Percentiles rank a stretch among this genome's conserved stretches.
phyloP scores from a whole-genome alignment of 345 rosid genomes.

The Lepidium sativum region DNA sequence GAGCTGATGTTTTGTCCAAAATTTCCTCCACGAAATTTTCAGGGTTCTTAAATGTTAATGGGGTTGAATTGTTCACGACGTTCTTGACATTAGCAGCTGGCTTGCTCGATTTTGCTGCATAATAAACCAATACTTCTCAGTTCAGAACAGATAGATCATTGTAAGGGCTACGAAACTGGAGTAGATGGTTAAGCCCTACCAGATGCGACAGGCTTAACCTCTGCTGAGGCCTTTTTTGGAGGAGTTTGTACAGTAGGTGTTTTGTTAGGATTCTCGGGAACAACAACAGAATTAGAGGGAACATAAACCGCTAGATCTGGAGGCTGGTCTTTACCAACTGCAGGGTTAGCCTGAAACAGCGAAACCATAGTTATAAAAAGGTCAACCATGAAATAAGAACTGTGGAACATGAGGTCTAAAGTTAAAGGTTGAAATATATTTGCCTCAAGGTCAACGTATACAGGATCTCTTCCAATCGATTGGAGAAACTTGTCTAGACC shows the following conservation, averaged over 20 bases:
- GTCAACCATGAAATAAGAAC: neutral
- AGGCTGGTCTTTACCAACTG: slow-evolving; percentile 88
- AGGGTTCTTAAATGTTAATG: slow-evolving; percentile 32
- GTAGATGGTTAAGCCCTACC: slow-evolving; percentile 30
- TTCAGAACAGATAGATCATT: neutral
- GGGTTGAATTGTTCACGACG: slow-evolving; percentile 26
- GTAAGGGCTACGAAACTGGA: neutral
- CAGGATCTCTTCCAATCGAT: slow-evolving; percentile 57
- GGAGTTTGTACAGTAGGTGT: slow-evolving; percentile 27
- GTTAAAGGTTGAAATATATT: slow-evolving; percentile 6
- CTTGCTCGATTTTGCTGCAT: slow-evolving; percentile 51
- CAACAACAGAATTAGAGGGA: slow-evolving; percentile 46
- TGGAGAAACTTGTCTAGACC: slow-evolving; percentile 73
- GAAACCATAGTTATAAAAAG: neutral
- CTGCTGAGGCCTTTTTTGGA: slow-evolving; percentile 24
- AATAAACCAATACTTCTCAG: neutral
- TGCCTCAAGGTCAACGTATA: slow-evolving; percentile 76
- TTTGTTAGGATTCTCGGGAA: slow-evolving; percentile 43
- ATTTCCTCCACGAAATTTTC: slow-evolving; percentile 66
- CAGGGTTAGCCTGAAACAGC: slow-evolving; percentile 57
- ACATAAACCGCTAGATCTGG: slow-evolving; percentile 80
- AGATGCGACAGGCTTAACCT: slow-evolving; percentile 34
- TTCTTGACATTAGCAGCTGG: slow-evolving; percentile 28
- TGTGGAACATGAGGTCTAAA: neutral
- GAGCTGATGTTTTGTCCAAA: slow-evolving; percentile 45